A percentile compares a stretch with the other conserved stretches of the same genome.
Conservation (phyloP, 2,329 filamentous ascomycete species). For the Rhinocladiella similis region DNA sequence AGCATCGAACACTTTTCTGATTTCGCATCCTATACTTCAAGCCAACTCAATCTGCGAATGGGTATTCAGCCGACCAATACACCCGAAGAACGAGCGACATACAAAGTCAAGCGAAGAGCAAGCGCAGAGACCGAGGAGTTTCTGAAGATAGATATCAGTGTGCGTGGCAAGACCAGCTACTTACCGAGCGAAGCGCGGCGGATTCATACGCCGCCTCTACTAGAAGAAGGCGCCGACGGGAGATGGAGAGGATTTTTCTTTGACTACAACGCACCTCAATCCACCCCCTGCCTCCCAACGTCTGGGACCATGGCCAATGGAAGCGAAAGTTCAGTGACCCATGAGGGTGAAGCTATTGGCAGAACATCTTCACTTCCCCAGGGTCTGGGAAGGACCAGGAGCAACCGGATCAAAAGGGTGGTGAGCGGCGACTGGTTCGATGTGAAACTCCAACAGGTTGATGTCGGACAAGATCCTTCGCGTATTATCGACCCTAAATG, state of each 20-base stretch:
- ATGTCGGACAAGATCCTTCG: slow-evolving; percentile 8
- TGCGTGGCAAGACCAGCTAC: slow-evolving; percentile 29
- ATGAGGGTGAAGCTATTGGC: neutral
- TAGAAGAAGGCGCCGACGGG: slow-evolving; percentile 22
- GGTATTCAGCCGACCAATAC: slow-evolving; percentile 27
- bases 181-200: slow-evolving; percentile 31
- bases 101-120: slow-evolving; percentile 28
- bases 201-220: slow-evolving; percentile 30
- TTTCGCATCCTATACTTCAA: slow-evolving; percentile 25
- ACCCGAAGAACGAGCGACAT: slow-evolving; percentile 28
- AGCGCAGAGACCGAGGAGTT: slow-evolving; percentile 31
- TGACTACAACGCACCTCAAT: slow-evolving; percentile 27
- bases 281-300: neutral
- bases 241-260: slow-evolving; percentile 29
- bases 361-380: neutral
- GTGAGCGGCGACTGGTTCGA: slow-evolving; percentile 27
- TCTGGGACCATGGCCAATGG: slow-evolving; percentile 1
- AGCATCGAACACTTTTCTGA: slow-evolving; percentile 9
- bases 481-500: slow-evolving; percentile 9
- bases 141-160: slow-evolving; percentile 31
- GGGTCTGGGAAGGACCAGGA: slow-evolving; percentile 9
- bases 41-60: slow-evolving; percentile 21
- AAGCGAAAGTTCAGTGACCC: neutral
- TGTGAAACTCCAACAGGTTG: slow-evolving; percentile 26
- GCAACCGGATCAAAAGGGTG: slow-evolving; percentile 10